These are phyloP conservation scores for Arachnomyces sp. DNA, from an alignment of 2,329 filamentous ascomycete species.

Conservation along the genomic window DNA sequence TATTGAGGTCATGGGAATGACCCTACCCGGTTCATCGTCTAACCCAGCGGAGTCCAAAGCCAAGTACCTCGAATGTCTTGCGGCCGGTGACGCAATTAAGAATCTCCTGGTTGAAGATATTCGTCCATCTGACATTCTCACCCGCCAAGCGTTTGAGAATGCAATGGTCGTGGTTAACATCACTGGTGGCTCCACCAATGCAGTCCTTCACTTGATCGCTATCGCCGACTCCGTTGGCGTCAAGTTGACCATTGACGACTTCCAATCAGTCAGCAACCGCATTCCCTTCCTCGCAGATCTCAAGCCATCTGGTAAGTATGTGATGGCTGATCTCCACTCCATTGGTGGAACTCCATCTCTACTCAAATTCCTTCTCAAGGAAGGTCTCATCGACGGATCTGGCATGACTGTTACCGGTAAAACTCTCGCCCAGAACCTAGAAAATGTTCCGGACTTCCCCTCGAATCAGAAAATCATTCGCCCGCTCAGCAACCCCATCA, in stretches of 20 bases:
- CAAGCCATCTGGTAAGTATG: slow-evolving; percentile 64
- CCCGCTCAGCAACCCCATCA: slow-evolving; percentile 61
- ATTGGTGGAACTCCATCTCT: slow-evolving; percentile 52
- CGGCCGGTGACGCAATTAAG: slow-evolving; percentile 64
- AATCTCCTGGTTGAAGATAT: slow-evolving; percentile 69
- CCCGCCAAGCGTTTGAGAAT: slow-evolving; percentile 71
- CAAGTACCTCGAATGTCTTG: slow-evolving; percentile 65
- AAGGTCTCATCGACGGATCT: slow-evolving; percentile 51
- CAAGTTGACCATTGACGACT: slow-evolving; percentile 77
- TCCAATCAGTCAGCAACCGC: slow-evolving; percentile 71
- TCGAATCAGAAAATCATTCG: slow-evolving; percentile 61
- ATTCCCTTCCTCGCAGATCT: slow-evolving; percentile 74
- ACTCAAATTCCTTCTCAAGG: slow-evolving; percentile 50
- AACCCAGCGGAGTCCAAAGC: slow-evolving; percentile 65
- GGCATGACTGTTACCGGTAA: slow-evolving; percentile 54
- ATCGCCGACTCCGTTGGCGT: slow-evolving; percentile 75
- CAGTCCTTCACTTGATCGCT: slow-evolving; percentile 74
- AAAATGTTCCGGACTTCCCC: slow-evolving; percentile 55
- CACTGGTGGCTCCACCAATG: slow-evolving; percentile 77
- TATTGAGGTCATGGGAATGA: slow-evolving; percentile 66
- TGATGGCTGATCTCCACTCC: slow-evolving; percentile 50
- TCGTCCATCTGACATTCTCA: slow-evolving; percentile 67
- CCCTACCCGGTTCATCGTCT: slow-evolving; percentile 72
- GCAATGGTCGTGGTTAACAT: slow-evolving; percentile 78
- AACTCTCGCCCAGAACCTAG: slow-evolving; percentile 51